Percentiles rank a stretch among this genome's conserved stretches.
Evolutionary conservation across 2,329 filamentous ascomycete species (phyloP).

Genomic region (Sclerotinia subarctica): DNA sequence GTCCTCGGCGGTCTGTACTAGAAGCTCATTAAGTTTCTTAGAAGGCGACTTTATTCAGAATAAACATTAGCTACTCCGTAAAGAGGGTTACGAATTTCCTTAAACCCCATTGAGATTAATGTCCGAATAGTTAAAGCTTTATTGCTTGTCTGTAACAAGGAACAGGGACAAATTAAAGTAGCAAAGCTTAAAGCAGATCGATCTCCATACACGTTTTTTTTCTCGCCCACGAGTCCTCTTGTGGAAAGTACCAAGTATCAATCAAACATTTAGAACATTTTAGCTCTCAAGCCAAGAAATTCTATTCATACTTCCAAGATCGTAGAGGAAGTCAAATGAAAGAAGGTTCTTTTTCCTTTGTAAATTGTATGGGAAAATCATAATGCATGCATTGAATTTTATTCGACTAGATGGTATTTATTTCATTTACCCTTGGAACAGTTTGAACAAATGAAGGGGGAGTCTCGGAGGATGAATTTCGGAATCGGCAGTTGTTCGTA

Average conservation of each 20-base stretch:
- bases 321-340: not conserved
- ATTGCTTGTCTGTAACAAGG: conserved; percentile 7
- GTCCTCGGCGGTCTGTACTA: not conserved
- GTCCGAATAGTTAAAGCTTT: not conserved
- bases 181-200: conserved; percentile 19
- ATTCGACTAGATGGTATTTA: too few relatives aligned
- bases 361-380: not conserved
- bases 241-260: not conserved
- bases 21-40: not conserved
- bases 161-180: conserved; percentile 3
- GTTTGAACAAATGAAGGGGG: not conserved
- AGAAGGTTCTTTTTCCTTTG: not conserved
- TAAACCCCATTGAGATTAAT: not conserved
- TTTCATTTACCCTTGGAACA: not conserved
- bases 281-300: conserved; percentile 1
- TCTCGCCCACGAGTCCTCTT: not conserved
- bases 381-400: not conserved
- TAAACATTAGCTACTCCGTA: not conserved
- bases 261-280: not conserved
- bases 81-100: conserved; percentile 5
- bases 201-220: conserved; percentile 15
- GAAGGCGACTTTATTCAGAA: not conserved
- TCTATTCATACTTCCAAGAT: conserved; percentile 7
- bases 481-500: not conserved
- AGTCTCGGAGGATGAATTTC: not conserved